Evolutionary conservation across 176 grass and related monocot species (phyloP), one percentile per base, ranked within the genome.

Genomic region (Aegilops tauschii): DNA sequence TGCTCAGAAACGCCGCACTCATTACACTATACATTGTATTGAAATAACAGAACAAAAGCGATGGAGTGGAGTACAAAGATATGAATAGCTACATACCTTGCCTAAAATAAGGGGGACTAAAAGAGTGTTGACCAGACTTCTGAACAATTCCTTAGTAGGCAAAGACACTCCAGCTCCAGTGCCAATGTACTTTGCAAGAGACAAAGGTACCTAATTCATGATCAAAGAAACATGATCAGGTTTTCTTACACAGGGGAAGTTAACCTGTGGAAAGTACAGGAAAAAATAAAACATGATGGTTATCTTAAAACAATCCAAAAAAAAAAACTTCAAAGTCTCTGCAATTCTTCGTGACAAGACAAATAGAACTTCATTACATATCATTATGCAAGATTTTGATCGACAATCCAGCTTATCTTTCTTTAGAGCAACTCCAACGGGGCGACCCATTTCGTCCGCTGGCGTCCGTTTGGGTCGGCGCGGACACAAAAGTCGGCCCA

Each of bases 101-200:
- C 93, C 93, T 56, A 95, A 63, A 84, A 94, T 78, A 66, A 98
- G 90, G 56, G 93, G 96, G 66, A 91, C 66, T 73, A 98, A 89
- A 82, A 98, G 93, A 5, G 82, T 90, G 44, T 67, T 94, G 39
- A 94, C 61, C 45, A 98, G 92, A 86, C 90, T 98, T 84, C 89
- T 96, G 75, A 96, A 98, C 76, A 96, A 80, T 84, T 95, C 58
- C 21, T 73, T 35, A 68, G 93, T 94, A 82, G 96, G 96, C 81
- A 96, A 87, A 73, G 92, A 89, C 23, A 94, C 79, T 68, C 93
- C 93, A 78, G 84, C 86, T 82, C 93, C 93, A 83, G 78, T 69
- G 12, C 91, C 93, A 79, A 96, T 77, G 27, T 92, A 98, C 64
- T 87, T 98, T 76, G 93, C 85, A 81, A 98, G 92, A 54, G 96